Evolutionary conservation across 1,139 yeast genomes (phyloP).

Genomic region (Geotrichum klebahnii): DNA sequence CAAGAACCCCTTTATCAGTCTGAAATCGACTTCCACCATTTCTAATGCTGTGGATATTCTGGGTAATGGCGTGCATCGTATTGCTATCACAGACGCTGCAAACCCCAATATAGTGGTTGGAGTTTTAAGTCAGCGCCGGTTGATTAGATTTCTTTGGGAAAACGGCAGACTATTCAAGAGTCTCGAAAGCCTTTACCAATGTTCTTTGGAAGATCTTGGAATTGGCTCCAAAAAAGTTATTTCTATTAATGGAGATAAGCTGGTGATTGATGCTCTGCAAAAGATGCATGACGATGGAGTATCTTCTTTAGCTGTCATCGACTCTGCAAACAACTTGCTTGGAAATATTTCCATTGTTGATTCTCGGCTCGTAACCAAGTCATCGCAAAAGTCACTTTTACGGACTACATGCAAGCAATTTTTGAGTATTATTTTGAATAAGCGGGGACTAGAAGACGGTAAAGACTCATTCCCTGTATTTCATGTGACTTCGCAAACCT

Average conservation of each 20-base stretch:
- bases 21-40: constrained; percentile 64
- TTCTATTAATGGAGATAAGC: constrained; percentile 78
- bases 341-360: constrained; percentile 95
- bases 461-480: constrained; percentile 95
- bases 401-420: constrained; percentile 83
- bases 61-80: constrained; percentile 89
- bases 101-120: constrained; percentile 48
- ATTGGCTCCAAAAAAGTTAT: constrained; percentile 68
- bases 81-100: constrained; percentile 66
- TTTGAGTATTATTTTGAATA: constrained; percentile 76
- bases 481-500: constrained; percentile 78
- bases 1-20: constrained; percentile 78
- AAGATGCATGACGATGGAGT: constrained; percentile 82
- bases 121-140: constrained; percentile 83
- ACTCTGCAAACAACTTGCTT: constrained; percentile 63
- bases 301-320: constrained; percentile 88
- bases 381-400: constrained; percentile 73
- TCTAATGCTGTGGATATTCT: constrained; percentile 74
- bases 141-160: constrained; percentile 81
- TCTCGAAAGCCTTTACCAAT: constrained; percentile 66
- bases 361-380: constrained; percentile 77
- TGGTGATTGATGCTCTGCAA: constrained; percentile 76
- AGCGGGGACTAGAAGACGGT: constrained; percentile 87
- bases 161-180: constrained; percentile 81
- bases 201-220: constrained; percentile 61